These are phyloP conservation scores for Paraconiothyrium brasiliense DNA, from an alignment of 2,329 filamentous ascomycete genomes.

Conservation along the genomic window DNA sequence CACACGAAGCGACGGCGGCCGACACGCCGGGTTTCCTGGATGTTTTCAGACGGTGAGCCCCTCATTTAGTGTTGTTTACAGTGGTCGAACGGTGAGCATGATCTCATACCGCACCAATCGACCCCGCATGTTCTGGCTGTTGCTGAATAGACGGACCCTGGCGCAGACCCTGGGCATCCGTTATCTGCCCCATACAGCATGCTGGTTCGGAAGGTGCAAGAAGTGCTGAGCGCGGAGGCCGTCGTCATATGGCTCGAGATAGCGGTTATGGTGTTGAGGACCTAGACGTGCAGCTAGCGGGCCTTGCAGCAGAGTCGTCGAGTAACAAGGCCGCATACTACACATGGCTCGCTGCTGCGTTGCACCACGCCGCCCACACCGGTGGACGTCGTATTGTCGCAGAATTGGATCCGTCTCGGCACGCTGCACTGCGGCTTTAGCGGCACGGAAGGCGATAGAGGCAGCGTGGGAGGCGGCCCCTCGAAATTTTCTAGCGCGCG, in stretches of 20 bases:
- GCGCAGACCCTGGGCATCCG: not conserved
- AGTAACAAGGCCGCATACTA: not conserved
- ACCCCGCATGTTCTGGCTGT: not conserved
- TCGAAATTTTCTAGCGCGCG: constrained; percentile 19
- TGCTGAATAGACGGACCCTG: not conserved
- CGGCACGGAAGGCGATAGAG: constrained; percentile 1
- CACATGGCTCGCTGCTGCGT: not conserved
- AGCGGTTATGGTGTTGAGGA: constrained; percentile 12
- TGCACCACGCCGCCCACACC: not conserved
- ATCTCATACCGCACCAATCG: not conserved
- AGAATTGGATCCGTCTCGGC: not conserved
- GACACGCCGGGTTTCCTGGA: no score
- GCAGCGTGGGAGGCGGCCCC: not conserved
- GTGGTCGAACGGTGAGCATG: not conserved
- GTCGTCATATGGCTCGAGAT: constrained; percentile 11
- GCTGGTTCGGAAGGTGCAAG: not conserved
- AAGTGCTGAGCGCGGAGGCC: not conserved
- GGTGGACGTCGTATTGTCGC: not conserved
- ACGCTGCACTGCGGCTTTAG: not conserved
- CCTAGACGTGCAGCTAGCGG: constrained; percentile 3
- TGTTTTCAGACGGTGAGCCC: no score
- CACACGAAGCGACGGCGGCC: no score
- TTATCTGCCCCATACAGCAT: not conserved
- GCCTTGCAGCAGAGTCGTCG: not conserved
- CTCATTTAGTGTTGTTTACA: not conserved